Evolutionary conservation across 257 asterid genomes (phyloP), one percentile per base, ranked within the genome.

Genomic region (Capsicum pubescens): DNA sequence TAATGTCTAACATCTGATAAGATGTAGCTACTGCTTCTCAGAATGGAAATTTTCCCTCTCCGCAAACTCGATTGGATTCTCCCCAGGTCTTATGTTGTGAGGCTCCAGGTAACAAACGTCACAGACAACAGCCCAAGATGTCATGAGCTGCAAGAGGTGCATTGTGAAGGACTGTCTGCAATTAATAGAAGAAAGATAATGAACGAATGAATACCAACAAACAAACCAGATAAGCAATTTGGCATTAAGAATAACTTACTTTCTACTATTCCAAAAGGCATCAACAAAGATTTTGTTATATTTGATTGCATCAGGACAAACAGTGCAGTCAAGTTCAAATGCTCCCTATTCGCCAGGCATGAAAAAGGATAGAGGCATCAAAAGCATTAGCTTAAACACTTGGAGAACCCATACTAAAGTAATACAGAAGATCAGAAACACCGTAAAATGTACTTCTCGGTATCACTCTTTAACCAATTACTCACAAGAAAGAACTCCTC

Each of bases 111-210:
- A 97, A 98, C 99, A 97, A 79, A 97, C 99, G 85, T 97, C 98
- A 85, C 99, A 97, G 85, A 97, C 99, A 83, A 97, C 98, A 85
- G 98, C 99, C 99, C 99, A 95, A 8, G 99, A 97, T 80, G 98
- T 93, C 99, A 97, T 97, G 84, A 97, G 98, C 91, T 97, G 99
- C 92, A 95, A 87, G 89, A 97, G 89, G 88, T 97, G 99, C 70
- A 80, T 93, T 72, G 98, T 95, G 90, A 95, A 97, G 83, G 99
- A 97, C 85, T 97, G 99, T 87, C 98, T 95, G 93, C 89, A 85
- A 83, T 79, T 46, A 85, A 60, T 50, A 88, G 21, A 50, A 52
- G 52, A 63, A 42, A 82, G 54, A 3, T 68, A 67, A 67, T 32
- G 44, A 35, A 26, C 46, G 8, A 44, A 21, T 52, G 36, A 44